Evolutionary conservation across 2,329 filamentous ascomycete species (phyloP).

Genomic region (Grosmannia serpens): DNA sequence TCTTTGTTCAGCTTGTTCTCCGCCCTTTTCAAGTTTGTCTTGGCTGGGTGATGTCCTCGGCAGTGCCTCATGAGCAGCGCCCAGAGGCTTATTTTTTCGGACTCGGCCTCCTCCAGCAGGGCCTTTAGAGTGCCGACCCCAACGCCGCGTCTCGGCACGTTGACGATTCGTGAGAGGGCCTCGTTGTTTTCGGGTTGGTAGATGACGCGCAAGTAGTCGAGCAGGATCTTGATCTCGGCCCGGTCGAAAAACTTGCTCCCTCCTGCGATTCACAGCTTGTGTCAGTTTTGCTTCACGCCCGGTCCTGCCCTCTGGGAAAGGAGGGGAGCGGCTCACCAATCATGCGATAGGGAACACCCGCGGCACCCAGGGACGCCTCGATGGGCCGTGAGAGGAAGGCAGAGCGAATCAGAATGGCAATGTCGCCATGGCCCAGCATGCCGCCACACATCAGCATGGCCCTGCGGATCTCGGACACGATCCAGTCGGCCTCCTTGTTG

Average conservation of each 20-base stretch:
- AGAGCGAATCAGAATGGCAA: slow-evolving; percentile 79
- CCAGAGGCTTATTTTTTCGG: slow-evolving; percentile 62
- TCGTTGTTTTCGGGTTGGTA: slow-evolving; percentile 81
- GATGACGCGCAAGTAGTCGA: slow-evolving; percentile 82
- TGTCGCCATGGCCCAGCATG: slow-evolving; percentile 63
- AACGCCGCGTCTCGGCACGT: slow-evolving; percentile 68
- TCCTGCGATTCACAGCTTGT: slow-evolving; percentile 19
- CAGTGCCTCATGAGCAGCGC: slow-evolving; percentile 49
- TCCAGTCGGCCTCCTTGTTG: slow-evolving; percentile 72
- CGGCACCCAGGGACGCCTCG: slow-evolving; percentile 68
- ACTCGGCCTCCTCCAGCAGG: slow-evolving; percentile 66
- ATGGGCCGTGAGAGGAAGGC: slow-evolving; percentile 75
- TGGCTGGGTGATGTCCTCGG: slow-evolving; percentile 33
- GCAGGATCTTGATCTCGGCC: slow-evolving; percentile 70
- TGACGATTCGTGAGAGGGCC: slow-evolving; percentile 71
- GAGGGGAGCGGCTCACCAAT: slow-evolving; percentile 39
- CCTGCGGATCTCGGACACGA: slow-evolving; percentile 72
- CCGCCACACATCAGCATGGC: slow-evolving; percentile 58
- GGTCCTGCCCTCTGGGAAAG: neutral
- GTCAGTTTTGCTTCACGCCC: neutral
- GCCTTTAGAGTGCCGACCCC: slow-evolving; percentile 67
- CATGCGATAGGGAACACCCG: slow-evolving; percentile 83
- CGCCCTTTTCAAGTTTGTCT: slow-evolving; percentile 37
- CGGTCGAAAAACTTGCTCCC: slow-evolving; percentile 88
- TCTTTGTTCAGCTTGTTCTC: slow-evolving; percentile 42